phyloP scores from a whole-genome alignment of 2,329 filamentous ascomycete species.

The Colletotrichum horii region DNA sequence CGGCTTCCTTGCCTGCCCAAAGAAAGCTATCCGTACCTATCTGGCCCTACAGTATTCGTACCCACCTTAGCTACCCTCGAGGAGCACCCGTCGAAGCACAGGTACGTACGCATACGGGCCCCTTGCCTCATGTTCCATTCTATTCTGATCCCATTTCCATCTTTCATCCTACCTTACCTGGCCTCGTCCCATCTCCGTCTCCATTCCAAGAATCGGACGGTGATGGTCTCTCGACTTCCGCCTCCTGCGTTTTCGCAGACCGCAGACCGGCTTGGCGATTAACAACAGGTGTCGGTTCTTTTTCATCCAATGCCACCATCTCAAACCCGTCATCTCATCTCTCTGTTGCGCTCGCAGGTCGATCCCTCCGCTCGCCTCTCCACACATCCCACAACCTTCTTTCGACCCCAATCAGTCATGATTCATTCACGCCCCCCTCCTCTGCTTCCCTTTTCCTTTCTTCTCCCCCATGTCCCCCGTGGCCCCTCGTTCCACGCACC shows the following conservation, averaged over 20 bases:
- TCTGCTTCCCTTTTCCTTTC: not conserved
- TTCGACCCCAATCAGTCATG: slow-evolving; percentile 16
- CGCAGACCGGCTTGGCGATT: not conserved
- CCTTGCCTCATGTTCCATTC: slow-evolving; percentile 1
- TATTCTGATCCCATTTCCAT: not conserved
- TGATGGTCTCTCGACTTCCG: not conserved
- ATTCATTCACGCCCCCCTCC: slow-evolving; percentile 5
- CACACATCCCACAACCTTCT: slow-evolving; percentile 24
- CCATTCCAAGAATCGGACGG: not conserved
- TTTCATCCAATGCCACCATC: slow-evolving; percentile 11
- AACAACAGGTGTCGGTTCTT: not conserved
- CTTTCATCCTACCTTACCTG: not conserved
- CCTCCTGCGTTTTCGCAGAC: not conserved
- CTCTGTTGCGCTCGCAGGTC: slow-evolving; percentile 19
- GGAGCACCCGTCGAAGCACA: not conserved
- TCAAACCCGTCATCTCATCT: slow-evolving; percentile 19
- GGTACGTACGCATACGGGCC: not conserved
- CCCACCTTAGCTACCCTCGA: not conserved
- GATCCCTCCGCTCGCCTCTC: slow-evolving; percentile 22
- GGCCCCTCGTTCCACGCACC: not conserved
- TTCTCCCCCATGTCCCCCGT: not conserved
- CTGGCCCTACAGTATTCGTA: not conserved
- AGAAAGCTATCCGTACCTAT: not conserved
- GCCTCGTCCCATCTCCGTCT: not conserved
- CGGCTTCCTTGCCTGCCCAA: not conserved